Evolutionary conservation across 2,329 filamentous ascomycete genomes (phyloP).

Genomic region (Epichloe sylvatica): DNA sequence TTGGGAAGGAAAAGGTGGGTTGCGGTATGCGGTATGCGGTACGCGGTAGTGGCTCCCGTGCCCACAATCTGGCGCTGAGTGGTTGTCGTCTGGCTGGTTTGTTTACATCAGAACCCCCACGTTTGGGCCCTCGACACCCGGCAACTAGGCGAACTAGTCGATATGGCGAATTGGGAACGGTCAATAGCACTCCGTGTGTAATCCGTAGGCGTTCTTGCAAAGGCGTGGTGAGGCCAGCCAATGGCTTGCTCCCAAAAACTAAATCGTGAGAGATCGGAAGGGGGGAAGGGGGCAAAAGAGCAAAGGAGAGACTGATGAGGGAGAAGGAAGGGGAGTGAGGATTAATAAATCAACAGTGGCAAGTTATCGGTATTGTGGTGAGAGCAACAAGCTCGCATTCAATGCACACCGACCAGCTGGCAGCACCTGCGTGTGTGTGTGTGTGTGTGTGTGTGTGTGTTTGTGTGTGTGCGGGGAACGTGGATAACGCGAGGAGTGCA

Average conservation of each 20-base stretch:
- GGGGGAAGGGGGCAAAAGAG: background rate
- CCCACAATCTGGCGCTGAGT: background rate
- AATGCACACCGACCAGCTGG: background rate
- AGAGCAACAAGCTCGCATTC: background rate
- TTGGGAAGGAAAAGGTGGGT: slow-evolving; percentile 1
- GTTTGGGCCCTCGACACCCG: background rate
- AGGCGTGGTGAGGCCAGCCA: background rate
- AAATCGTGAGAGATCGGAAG: background rate
- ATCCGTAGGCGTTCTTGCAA: background rate
- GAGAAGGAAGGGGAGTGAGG: background rate
- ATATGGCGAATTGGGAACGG: background rate
- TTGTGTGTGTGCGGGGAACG: no score
- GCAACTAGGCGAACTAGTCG: background rate
- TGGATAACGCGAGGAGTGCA: no score
- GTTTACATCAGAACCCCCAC: background rate
- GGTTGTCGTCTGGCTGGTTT: background rate
- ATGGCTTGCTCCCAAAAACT: background rate
- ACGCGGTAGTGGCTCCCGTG: background rate
- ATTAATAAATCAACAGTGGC: background rate
- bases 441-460: background rate
- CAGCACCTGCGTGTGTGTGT: background rate
- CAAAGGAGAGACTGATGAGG: background rate
- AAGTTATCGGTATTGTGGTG: background rate
- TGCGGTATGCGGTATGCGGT: background rate
- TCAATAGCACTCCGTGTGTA: no score